A percentile compares a stretch with the other conserved stretches of the same genome.
phyloP scores from a whole-genome alignment of 257 asterid genomes.

The Henckelia pumila region DNA sequence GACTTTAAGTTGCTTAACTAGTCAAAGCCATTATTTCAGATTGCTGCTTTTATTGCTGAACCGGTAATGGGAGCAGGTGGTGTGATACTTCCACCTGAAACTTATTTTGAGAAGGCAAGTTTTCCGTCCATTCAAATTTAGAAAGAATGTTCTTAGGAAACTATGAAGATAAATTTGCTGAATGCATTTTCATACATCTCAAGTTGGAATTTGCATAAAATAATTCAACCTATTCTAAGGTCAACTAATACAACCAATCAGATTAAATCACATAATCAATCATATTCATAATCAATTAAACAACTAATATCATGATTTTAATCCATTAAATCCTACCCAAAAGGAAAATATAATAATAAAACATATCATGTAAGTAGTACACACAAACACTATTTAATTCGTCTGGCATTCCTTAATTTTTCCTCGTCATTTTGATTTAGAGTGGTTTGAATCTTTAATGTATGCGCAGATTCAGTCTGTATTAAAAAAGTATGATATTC shows the following conservation, averaged over 20 bases:
- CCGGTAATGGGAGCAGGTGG: constrained; percentile 99
- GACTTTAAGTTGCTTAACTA: constrained; percentile 10
- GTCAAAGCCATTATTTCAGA: constrained; percentile 38
- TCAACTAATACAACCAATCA: neutral
- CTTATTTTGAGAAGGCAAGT: constrained; percentile 80
- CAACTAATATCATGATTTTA: neutral
- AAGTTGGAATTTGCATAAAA: neutral
- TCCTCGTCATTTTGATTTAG: no score
- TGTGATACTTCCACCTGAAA: constrained; percentile 88
- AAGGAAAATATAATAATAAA: no score
- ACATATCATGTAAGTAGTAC: neutral
- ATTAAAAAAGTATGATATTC: constrained; percentile 74
- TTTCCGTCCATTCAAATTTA: neutral
- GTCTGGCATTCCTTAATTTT: neutral
- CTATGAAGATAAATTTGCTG: neutral
- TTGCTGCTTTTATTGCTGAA: constrained; percentile 95
- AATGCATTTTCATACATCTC: neutral
- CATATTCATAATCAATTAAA: neutral
- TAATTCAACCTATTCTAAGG: neutral
- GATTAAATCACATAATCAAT: neutral
- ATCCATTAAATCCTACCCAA: neutral
- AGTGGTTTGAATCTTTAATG: neutral
- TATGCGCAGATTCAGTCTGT: constrained; percentile 75
- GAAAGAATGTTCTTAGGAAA: neutral
- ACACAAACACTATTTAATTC: neutral